A percentile compares a stretch with the other conserved stretches of the same genome.
Conservation (phyloP, 495 filamentous ascomycete genomes). For the Tuber calosporum region DNA sequence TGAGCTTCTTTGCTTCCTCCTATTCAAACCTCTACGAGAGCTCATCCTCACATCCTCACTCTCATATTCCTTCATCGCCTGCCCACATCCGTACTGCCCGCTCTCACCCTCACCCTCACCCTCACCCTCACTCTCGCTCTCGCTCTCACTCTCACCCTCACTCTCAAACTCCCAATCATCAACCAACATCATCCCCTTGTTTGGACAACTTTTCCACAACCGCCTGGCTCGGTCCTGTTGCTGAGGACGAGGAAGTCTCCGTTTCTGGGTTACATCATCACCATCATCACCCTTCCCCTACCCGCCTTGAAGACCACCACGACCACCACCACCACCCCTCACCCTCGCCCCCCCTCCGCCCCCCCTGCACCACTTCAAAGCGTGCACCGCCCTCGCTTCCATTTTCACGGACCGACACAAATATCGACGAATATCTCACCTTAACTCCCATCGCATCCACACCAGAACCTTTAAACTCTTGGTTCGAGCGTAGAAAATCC, state of each 20-base stretch:
- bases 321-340: neutral
- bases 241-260: neutral
- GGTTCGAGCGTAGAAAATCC: constrained; percentile 20
- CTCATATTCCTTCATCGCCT: neutral
- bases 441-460: neutral
- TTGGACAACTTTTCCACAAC: constrained; percentile 1
- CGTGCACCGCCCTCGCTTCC: neutral
- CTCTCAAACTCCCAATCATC: neutral
- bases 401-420: neutral
- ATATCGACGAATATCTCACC: neutral
- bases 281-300: neutral
- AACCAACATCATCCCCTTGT: neutral
- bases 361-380: neutral
- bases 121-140: neutral
- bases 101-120: neutral
- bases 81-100: neutral
- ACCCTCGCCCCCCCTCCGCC: constrained; percentile 1
- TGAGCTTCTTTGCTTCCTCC: neutral
- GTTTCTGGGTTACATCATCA: constrained; percentile 3
- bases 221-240: neutral
- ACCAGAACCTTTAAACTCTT: constrained; percentile 24
- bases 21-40: neutral
- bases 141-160: neutral
- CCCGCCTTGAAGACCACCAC: constrained; percentile 3
- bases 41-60: neutral